phyloP scores from a whole-genome alignment of 305 asterid genomes.

The Rubia occidens region DNA sequence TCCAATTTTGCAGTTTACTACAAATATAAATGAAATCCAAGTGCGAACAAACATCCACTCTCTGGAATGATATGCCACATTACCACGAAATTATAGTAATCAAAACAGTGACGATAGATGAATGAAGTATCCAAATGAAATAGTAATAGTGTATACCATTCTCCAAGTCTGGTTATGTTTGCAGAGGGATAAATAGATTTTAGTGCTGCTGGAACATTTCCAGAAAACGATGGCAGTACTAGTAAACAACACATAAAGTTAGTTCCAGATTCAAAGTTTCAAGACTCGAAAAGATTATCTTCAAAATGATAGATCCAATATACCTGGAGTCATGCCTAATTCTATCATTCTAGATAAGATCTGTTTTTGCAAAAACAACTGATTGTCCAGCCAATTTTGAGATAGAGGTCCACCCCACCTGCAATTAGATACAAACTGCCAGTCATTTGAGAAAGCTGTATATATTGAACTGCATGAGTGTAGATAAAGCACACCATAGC shows the following conservation, averaged over 20 bases:
- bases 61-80: not conserved
- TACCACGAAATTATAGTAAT: not conserved
- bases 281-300: conserved; percentile 3
- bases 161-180: conserved; percentile 81
- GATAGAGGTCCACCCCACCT: conserved; percentile 99
- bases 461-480: not conserved
- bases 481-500: conserved; percentile 5
- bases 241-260: conserved; percentile 14
- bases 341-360: conserved; percentile 77
- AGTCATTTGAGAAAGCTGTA: not conserved
- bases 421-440: conserved; percentile 20
- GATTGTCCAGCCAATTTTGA: conserved; percentile 75
- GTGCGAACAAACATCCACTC: not conserved
- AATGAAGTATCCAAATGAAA: not conserved
- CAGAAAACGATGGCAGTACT: conserved; percentile 98
- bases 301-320: conserved; percentile 16
- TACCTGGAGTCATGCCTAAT: conserved; percentile 99
- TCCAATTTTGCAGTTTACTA: not conserved
- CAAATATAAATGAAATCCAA: not conserved
- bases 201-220: conserved; percentile 91
- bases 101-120: not conserved
- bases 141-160: conserved; percentile 49
- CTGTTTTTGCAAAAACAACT: conserved; percentile 67
- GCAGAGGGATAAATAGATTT: conserved; percentile 70
- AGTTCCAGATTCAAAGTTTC: conserved; percentile 6